These are phyloP conservation scores for Chimonanthus salicifolius DNA, from an alignment of 164 flowering plant genomes.

Conservation along the genomic window DNA sequence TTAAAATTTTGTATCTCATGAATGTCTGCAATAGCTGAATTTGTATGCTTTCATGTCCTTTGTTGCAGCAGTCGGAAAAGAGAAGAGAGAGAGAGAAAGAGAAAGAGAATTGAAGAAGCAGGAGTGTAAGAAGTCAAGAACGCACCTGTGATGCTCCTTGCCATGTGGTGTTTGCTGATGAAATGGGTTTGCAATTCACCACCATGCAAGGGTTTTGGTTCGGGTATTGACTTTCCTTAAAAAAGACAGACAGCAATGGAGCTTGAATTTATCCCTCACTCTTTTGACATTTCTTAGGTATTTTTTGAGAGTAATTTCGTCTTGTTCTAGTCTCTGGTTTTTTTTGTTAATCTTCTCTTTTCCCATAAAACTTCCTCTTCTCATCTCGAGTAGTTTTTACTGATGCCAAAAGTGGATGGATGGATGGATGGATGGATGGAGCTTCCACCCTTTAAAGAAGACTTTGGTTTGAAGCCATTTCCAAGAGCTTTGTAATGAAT, in stretches of 20 bases:
- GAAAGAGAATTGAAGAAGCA: not conserved
- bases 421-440: not conserved
- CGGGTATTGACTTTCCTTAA: conserved; percentile 82
- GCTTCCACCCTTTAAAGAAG: not conserved
- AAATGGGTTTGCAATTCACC: conserved; percentile 12
- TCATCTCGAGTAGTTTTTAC: not conserved
- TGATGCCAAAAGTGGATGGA: not conserved
- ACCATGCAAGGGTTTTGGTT: conserved; percentile 57
- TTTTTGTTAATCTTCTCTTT: not conserved
- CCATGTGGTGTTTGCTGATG: conserved; percentile 24
- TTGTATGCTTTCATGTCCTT: not conserved
- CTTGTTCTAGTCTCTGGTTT: not conserved
- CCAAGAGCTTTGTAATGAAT: conserved; percentile 5
- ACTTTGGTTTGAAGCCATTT: conserved; percentile 2
- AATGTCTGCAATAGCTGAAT: not conserved
- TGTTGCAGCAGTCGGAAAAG: not conserved
- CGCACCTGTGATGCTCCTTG: conserved; percentile 74
- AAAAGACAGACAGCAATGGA: not conserved
- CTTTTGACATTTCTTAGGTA: not conserved
- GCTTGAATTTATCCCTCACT: not conserved
- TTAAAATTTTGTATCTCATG: not conserved
- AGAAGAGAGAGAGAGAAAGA: not conserved
- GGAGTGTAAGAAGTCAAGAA: conserved; percentile 68
- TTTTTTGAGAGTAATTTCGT: not conserved
- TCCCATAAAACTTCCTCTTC: too few species aligned